Evolutionary conservation across 495 filamentous ascomycete species (phyloP), one percentile per base, ranked within the genome.

Genomic region (Cryomyces antarcticus): DNA sequence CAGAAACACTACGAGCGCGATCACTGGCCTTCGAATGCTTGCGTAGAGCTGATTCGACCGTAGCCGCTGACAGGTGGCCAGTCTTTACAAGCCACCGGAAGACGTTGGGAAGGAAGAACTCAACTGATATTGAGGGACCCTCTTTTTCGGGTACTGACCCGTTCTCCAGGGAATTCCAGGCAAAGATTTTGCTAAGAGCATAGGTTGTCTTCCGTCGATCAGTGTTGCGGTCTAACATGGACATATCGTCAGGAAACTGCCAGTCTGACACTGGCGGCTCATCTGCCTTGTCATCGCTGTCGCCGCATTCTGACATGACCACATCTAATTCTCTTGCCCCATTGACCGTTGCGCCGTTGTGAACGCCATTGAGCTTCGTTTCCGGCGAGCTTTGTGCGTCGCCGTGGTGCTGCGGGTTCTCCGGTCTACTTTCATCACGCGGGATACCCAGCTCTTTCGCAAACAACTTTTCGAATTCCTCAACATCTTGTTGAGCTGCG

Each of bases 131-230:
- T 30, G 29, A 35, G 9, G 12, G 28, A 49, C n/a, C 49, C 33
- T 7, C 45, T 48, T 42, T 53, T 55, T 2, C 46, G 43, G 24
- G 17, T 28, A 9, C 39, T 61, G 50, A 35, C 63, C 51, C 31
- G 63, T 46, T 5, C 4, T 2, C 6, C 7, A 7, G 36, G 0
- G 4, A 9, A 29, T 12, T 12, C 44, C 41, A 52, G 7, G 57
- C 42, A 49, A 78, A 77, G 5, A 78, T 70, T 41, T 66, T 66
- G 1, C 69, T 62, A 5, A 78, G 48, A 28, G 72, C 45, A 56
- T 72, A 75, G 7, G 64, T 49, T 6, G 63, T 64, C 34, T 62
- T 58, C 42, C 66, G 64, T 1, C 54, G 43, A 54, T 58, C 55
- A 33, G 3, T 49, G 41, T 27, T 55, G 49, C 10, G 55, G 42